Evolutionary conservation across 2,329 filamentous ascomycete genomes (phyloP).

Genomic region (Tolypocladium cylindrosporum): DNA sequence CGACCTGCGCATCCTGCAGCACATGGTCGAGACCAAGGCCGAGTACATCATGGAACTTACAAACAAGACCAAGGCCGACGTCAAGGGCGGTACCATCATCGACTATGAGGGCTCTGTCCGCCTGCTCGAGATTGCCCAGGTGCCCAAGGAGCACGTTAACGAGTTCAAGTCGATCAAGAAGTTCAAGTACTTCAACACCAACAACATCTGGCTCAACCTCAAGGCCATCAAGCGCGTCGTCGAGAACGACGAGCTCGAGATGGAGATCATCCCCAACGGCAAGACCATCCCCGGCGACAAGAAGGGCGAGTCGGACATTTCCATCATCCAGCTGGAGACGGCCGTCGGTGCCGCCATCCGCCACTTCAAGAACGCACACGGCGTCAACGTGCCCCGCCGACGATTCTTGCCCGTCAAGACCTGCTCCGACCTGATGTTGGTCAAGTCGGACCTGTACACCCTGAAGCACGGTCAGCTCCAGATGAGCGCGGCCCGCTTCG

Average conservation of each 20-base stretch:
- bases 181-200: conserved; percentile 99
- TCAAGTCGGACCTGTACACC: conserved; percentile 98
- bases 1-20: conserved; percentile 94
- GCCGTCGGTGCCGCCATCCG: conserved; percentile 97
- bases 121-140: conserved; percentile 96
- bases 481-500: conserved; percentile 94
- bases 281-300: conserved; percentile 98
- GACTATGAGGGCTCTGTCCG: conserved; percentile 97
- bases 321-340: conserved; percentile 96
- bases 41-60: conserved; percentile 99
- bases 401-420: conserved; percentile 99
- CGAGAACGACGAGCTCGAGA: conserved; percentile 94
- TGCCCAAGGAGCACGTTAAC: conserved; percentile 99
- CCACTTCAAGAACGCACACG: conserved; percentile 97
- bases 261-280: conserved; percentile 99
- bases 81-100: conserved; percentile 99
- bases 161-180: conserved; percentile 99
- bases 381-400: conserved; percentile 94
- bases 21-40: conserved; percentile 95
- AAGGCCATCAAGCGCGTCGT: conserved; percentile 97
- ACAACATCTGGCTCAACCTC: conserved; percentile 99
- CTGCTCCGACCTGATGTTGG: conserved; percentile 97
- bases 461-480: conserved; percentile 97
- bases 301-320: conserved; percentile 98
- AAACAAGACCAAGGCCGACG: conserved; percentile 99